A percentile compares a stretch with the other conserved stretches of the same genome.
Evolutionary conservation across 2,329 filamentous ascomycete species (phyloP).

Genomic region (Cercospora brassicicola): DNA sequence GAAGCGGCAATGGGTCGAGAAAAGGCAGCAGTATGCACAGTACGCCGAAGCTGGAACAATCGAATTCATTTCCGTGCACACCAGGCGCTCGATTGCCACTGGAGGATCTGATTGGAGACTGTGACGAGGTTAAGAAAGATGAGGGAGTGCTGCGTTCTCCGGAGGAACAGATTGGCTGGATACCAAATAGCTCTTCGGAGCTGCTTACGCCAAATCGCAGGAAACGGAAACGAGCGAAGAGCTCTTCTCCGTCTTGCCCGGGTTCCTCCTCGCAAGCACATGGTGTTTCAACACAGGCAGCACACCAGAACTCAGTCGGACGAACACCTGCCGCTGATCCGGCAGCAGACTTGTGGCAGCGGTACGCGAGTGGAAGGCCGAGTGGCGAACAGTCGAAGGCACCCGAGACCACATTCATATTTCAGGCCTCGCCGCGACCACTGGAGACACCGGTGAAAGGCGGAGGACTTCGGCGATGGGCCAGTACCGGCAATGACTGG

Average conservation of each 20-base stretch:
- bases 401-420: conserved; percentile 46
- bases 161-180: conserved; percentile 63
- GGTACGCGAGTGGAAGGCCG: conserved; percentile 43
- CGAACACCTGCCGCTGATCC: conserved; percentile 51
- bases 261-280: conserved; percentile 42
- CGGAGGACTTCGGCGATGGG: conserved; percentile 52
- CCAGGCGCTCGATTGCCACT: conserved; percentile 60
- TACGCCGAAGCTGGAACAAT: conserved; percentile 32
- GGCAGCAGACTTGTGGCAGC: conserved; percentile 49
- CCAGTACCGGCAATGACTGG: conserved; percentile 53
- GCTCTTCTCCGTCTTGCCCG: conserved; percentile 48
- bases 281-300: conserved; percentile 34
- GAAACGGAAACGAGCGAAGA: conserved; percentile 48
- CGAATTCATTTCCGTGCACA: conserved; percentile 54
- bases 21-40: conserved; percentile 15
- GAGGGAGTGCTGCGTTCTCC: conserved; percentile 55
- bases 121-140: conserved; percentile 54
- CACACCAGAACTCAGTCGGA: conserved; percentile 22
- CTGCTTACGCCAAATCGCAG: conserved; percentile 44
- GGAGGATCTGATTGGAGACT: conserved; percentile 62
- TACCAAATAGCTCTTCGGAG: conserved; percentile 47
- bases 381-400: conserved; percentile 42
- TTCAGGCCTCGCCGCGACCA: conserved; percentile 50
- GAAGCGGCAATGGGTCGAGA: background rate
- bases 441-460: conserved; percentile 47